Evolutionary conservation across 345 rosid genomes (phyloP), one percentile per base, ranked within the genome.

Genomic region (Gossypium thurberi): DNA sequence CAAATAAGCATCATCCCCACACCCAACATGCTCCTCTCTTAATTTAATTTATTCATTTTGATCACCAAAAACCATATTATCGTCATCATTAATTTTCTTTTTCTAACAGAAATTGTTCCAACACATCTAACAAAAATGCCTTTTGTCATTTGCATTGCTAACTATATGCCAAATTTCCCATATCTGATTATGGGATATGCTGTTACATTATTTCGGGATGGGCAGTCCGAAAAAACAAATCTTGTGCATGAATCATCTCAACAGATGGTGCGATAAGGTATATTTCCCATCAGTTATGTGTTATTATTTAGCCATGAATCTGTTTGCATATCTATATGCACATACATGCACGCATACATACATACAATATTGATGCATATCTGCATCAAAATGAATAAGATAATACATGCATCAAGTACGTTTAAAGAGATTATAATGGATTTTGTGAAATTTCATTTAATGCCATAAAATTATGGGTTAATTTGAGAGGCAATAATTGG

Each of bases 1-100:
- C 75, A 72, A 84, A 83, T 84, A 79, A 81, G 65, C 75, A 84
- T 81, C 84, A 59, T 68, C 72, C 59, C 90, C 81, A 81, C 83
- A 70, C 66, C n/a, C 14, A 80, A 80, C 80, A 70, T 67, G 60
- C 20, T 67, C 11, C 20, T 59, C 37, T 75, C 69, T 40, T 55
- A 66, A 51, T 26, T 47, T 69, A 58, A 15, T 67, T 40, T 40
- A 23, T 46, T 10, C 15, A 8, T 65, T 44, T 65, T 8, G 14
- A 62, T 9, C 37, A 6, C 55, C 70, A 12, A 21, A 55, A 33
- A 55, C 37, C 5, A 33, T 33, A 33, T 33, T 5, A 33, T 33
- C 7, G 1, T 33, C 40, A 33, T 33, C 40, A 33, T 33, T 33
- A 10, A 33, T 33, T 14, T 48, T 74, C n/a, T 73, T 57, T 71